Conservation (phyloP, 1,139 yeast genomes). For the Yamadazyma blattariae region DNA sequence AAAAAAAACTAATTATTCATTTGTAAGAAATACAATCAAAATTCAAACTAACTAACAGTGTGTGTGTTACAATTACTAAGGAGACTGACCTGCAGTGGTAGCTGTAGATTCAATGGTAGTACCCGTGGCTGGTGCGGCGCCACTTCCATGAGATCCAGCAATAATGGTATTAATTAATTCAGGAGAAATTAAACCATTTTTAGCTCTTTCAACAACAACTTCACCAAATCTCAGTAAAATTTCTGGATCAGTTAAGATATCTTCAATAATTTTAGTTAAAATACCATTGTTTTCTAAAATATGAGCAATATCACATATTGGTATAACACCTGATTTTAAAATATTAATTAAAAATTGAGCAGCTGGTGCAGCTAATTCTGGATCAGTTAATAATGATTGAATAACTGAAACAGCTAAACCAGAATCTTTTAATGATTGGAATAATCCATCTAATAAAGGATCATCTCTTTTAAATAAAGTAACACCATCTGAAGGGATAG, state of each 20-base stretch:
- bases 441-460: conserved; percentile 18
- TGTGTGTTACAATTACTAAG: no score
- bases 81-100: no score
- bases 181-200: conserved; percentile 19
- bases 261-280: conserved; percentile 17
- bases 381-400: conserved; percentile 25
- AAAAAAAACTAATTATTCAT: no score
- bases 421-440: conserved; percentile 23
- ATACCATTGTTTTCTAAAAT: conserved; percentile 24
- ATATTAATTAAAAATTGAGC: conserved; percentile 25
- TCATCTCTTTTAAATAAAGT: conserved; percentile 20
- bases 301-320: conserved; percentile 18
- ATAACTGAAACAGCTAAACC: conserved; percentile 25
- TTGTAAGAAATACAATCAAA: no score
- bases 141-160: no score
- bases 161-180: background rate
- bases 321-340: conserved; percentile 23
- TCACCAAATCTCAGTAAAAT: conserved; percentile 19
- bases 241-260: conserved; percentile 19
- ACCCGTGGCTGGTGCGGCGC: no score
- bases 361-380: conserved; percentile 24
- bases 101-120: no score
- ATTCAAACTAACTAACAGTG: no score
- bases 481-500: no score
- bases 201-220: conserved; percentile 17